Evolutionary conservation across 495 filamentous ascomycete species (phyloP).

Genomic region (Neurospora discreta): DNA sequence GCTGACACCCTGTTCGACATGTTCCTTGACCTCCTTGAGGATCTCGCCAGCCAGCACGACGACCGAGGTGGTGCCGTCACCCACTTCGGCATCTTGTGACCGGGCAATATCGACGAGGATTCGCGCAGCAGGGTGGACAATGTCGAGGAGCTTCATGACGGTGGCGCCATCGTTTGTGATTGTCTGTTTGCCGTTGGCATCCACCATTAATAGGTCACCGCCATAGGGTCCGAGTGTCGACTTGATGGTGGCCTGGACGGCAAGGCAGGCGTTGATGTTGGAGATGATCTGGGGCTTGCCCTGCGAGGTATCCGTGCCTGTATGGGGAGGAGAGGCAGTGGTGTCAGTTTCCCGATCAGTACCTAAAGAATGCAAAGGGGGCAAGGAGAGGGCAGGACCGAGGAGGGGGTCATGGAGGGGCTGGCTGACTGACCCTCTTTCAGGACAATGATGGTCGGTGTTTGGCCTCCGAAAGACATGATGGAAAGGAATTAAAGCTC

Average conservation of each 20-base stretch:
- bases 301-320: slow-evolving; percentile 94
- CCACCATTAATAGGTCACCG: slow-evolving; percentile 90
- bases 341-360: slow-evolving; percentile 11
- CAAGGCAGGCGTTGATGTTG: slow-evolving; percentile 96
- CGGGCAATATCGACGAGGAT: slow-evolving; percentile 97
- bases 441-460: slow-evolving; percentile 96
- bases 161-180: slow-evolving; percentile 99
- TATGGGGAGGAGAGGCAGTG: slow-evolving; percentile 1
- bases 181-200: slow-evolving; percentile 88
- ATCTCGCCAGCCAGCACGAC: slow-evolving; percentile 95
- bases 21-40: slow-evolving; percentile 86
- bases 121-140: slow-evolving; percentile 93
- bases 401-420: slow-evolving; percentile 22
- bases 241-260: slow-evolving; percentile 93
- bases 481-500: slow-evolving; percentile 4
- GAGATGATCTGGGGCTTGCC: slow-evolving; percentile 95
- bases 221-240: slow-evolving; percentile 95
- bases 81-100: slow-evolving; percentile 98
- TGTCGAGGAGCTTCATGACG: slow-evolving; percentile 97
- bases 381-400: background rate
- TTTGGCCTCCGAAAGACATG: slow-evolving; percentile 97
- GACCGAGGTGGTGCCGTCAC: slow-evolving; percentile 94
- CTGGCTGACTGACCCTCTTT: slow-evolving; percentile 68
- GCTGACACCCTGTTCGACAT: slow-evolving; percentile 94
- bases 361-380: background rate